Base-by-base conservation (phyloP, 1,139 yeast species). In the Saccharomycopsis hybrid region DNA sequence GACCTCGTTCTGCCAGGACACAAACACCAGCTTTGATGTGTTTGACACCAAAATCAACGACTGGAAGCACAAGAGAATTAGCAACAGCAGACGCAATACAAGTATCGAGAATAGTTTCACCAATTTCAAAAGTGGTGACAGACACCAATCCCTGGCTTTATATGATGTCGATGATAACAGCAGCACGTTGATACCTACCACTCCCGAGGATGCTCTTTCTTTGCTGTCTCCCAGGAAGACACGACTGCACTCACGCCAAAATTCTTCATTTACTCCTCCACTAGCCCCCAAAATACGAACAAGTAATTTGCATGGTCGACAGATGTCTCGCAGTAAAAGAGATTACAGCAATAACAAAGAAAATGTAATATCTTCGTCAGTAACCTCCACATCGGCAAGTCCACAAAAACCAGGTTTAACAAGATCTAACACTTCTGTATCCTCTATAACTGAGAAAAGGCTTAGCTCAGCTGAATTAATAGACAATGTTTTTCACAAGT, bases 401-500 rank as follows among this genome's bases (percentile, higher is more conserved):
- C n/a, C n/a, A n/a, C n/a, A n/a, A n/a, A n/a, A n/a, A n/a, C n/a
- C n/a, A n/a, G n/a, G n/a, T n/a, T n/a, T n/a, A n/a, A n/a, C n/a
- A n/a, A 5, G 5, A 5, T 13, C 24, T 5, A 7, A 5, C 39
- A 36, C 18, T 24, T 5, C 18, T 9, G 5, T 8, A 8, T 31
- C 33, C 33, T 31, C 33, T 31, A 7, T 9, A 9, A 9, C 33
- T 4, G 30, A 27, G 27, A 44, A 46, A 27, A 35, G 52, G 18
- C 35, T 51, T 4, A 49, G 50, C 31, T 51, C 54, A 30, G 50
- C 54, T n/a, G 54, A 51, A 38, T n/a, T 51, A 5, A 40, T 50
- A 18, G 54, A 51, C 9, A 33, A 30, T 28, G 51, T 52, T 5
- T 65, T 80, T 43, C 75, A 76, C 24, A 74, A 78, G 52, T 83